These are phyloP conservation scores for Prunus mongolica DNA, from an alignment of 306 rosid species.

Conservation along the genomic window DNA sequence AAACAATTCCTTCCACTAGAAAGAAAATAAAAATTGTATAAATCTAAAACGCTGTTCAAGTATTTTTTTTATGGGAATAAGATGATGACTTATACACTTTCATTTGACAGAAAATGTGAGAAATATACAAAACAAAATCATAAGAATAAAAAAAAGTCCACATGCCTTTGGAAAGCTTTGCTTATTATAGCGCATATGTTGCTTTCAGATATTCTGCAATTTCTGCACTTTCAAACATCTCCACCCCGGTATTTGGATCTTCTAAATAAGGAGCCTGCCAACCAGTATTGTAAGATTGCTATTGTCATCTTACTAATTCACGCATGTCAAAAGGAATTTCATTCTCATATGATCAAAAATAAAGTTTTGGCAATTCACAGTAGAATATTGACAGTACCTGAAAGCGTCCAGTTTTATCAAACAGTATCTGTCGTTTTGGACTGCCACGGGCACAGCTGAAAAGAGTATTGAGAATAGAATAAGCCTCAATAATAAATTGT, in stretches of 20 bases:
- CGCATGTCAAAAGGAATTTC: conserved; percentile 16
- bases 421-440: conserved; percentile 69
- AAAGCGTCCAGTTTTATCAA: conserved; percentile 57
- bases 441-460: conserved; percentile 96
- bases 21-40: not conserved
- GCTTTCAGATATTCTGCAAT: conserved; percentile 76
- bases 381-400: conserved; percentile 56
- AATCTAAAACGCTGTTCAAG: not conserved
- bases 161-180: conserved; percentile 7
- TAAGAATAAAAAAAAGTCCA: conserved; percentile 2
- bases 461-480: conserved; percentile 20
- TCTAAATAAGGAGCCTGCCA: conserved; percentile 81
- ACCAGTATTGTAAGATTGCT: conserved; percentile 10
- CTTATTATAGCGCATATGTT: conserved; percentile 64
- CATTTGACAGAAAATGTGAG: conserved; percentile 1
- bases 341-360: not conserved
- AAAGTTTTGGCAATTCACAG: not conserved
- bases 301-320: conserved; percentile 6
- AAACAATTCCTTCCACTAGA: conserved; percentile 14
- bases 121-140: conserved; percentile 1
- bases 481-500: not conserved
- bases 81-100: not conserved
- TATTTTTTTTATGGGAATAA: conserved; percentile 1
- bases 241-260: conserved; percentile 95
- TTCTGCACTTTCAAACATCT: conserved; percentile 96